phyloP scores from a whole-genome alignment of 2,329 filamentous ascomycete species.

The Alternaria angustiovoidea region DNA sequence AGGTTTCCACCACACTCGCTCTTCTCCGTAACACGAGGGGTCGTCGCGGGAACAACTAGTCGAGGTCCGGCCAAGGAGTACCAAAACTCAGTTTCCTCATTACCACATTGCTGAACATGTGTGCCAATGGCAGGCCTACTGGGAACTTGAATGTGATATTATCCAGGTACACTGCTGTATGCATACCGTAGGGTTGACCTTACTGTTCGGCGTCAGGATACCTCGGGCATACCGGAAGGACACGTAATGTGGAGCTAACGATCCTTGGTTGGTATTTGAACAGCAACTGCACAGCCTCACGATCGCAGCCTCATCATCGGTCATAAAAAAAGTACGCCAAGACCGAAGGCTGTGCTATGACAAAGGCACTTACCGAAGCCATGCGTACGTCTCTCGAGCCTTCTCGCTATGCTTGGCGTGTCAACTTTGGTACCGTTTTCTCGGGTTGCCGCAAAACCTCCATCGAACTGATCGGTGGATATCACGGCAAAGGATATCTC shows the following conservation, averaged over 20 bases:
- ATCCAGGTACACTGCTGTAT: not conserved
- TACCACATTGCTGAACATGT: not conserved
- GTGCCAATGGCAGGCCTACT: not conserved
- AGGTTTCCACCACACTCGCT: not conserved
- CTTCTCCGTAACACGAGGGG: slow-evolving; percentile 9
- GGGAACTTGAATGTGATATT: not conserved
- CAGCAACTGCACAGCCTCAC: slow-evolving; percentile 2
- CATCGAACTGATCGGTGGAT: not conserved
- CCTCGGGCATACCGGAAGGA: slow-evolving; percentile 7
- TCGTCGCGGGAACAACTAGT: not conserved
- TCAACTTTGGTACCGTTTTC: not conserved
- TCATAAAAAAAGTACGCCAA: not conserved
- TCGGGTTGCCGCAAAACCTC: not conserved
- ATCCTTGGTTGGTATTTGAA: slow-evolving; percentile 1
- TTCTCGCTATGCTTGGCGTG: not conserved
- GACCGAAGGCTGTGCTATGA: not conserved
- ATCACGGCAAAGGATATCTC: not conserved
- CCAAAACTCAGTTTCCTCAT: slow-evolving; percentile 1
- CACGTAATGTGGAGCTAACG: slow-evolving; percentile 9
- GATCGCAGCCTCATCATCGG: slow-evolving; percentile 1
- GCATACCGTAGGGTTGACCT: not conserved
- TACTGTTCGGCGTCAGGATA: not conserved
- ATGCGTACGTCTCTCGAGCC: not conserved
- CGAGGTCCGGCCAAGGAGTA: not conserved
- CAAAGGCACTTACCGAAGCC: not conserved